Evolutionary conservation across 129 eudicot species (phyloP).

Genomic region (Escallonia rubra): DNA sequence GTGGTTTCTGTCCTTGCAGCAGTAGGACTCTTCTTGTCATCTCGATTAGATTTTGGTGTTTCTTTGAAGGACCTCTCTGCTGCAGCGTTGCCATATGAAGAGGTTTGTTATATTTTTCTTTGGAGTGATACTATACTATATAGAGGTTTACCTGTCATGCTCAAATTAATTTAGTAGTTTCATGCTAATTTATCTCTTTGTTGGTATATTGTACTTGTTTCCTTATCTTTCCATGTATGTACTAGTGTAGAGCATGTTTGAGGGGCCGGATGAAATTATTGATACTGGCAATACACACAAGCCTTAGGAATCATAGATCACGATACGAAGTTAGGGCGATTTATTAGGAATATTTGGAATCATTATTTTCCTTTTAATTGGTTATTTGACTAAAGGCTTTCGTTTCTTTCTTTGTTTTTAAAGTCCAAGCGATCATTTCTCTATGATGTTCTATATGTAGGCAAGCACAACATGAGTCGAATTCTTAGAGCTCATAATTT

Average conservation of each 20-base stretch:
- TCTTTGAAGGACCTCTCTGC: conserved; percentile 88
- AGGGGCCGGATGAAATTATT: too few relatives aligned
- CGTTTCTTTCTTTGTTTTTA: not conserved
- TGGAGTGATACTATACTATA: not conserved
- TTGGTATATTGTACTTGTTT: too few relatives aligned
- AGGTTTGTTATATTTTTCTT: conserved; percentile 37
- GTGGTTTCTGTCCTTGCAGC: conserved; percentile 70
- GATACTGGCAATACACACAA: too few relatives aligned
- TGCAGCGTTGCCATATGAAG: conserved; percentile 79
- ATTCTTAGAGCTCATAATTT: not conserved
- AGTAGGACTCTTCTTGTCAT: conserved; percentile 65
- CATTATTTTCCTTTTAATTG: not conserved
- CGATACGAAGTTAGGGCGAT: too few relatives aligned
- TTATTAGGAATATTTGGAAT: too few relatives aligned
- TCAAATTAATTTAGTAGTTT: too few relatives aligned
- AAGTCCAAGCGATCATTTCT: not conserved
- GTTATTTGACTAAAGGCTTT: not conserved
- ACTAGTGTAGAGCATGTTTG: too few relatives aligned
- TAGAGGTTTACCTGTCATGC: too few relatives aligned
- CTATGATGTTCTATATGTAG: not conserved
- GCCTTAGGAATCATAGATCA: too few relatives aligned
- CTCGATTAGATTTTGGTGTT: conserved; percentile 83
- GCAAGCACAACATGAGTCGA: not conserved
- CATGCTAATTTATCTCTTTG: too few relatives aligned
- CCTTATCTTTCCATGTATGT: too few relatives aligned